phyloP scores from a whole-genome alignment of 495 filamentous ascomycete species.

The Hypoxylon trugodes region DNA sequence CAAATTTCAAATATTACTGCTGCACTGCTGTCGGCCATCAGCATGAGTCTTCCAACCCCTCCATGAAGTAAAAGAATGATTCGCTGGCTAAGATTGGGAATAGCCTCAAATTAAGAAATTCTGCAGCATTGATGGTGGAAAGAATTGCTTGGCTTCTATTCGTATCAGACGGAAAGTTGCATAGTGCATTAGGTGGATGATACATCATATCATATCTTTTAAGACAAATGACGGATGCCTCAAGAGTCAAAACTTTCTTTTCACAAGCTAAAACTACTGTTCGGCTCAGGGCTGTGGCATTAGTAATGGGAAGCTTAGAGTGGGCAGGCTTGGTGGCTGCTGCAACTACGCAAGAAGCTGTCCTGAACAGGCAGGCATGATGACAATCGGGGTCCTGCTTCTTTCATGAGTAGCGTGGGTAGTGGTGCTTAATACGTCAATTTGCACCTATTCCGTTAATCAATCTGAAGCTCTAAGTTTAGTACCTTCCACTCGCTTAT shows the following conservation, averaged over 20 bases:
- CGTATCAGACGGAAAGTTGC: slow-evolving; percentile 33
- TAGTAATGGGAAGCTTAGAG: background rate
- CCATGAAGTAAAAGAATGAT: slow-evolving; percentile 5
- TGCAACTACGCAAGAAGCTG: slow-evolving; percentile 31
- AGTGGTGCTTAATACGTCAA: slow-evolving; percentile 21
- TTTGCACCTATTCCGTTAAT: slow-evolving; percentile 6
- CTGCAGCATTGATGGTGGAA: slow-evolving; percentile 14
- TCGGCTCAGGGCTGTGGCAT: slow-evolving; percentile 5
- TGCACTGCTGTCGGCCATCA: slow-evolving; percentile 5
- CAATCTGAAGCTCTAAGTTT: slow-evolving; percentile 6
- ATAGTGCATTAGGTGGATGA: slow-evolving; percentile 11
- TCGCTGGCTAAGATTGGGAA: slow-evolving; percentile 24
- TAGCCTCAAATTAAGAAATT: slow-evolving; percentile 24
- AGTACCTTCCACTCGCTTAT: background rate
- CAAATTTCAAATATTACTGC: background rate
- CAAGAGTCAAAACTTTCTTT: too few species aligned
- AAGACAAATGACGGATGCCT: slow-evolving; percentile 6
- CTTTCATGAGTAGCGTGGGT: slow-evolving; percentile 4
- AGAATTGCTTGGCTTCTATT: slow-evolving; percentile 23
- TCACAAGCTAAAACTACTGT: slow-evolving; percentile 29
- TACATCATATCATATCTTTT: slow-evolving; percentile 23
- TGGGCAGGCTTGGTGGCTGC: slow-evolving; percentile 17
- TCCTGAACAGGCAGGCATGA: slow-evolving; percentile 28
- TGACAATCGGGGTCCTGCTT: slow-evolving; percentile 35
- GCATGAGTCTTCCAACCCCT: slow-evolving; percentile 14